Conservation (phyloP, 768 basidiomycete species). For the Lentinula boryana region DNA sequence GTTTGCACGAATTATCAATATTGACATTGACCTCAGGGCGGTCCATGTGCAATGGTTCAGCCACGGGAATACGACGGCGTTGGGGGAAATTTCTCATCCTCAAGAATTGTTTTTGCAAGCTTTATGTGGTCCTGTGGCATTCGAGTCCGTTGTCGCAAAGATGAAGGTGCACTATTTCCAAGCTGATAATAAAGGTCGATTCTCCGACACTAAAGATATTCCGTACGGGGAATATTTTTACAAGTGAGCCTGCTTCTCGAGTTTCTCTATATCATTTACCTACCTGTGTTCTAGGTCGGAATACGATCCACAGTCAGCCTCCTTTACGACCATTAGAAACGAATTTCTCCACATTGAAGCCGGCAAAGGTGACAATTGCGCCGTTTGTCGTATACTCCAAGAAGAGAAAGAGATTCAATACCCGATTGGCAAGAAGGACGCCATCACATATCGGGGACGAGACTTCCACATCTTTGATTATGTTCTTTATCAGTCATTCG, state of each 20-base stretch:
- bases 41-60: conserved; percentile 75
- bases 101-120: conserved; percentile 63
- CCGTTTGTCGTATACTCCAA: conserved; percentile 32
- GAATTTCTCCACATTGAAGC: conserved; percentile 11
- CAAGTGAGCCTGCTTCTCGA: conserved; percentile 31
- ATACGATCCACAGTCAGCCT: conserved; percentile 39
- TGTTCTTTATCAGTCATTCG: conserved; percentile 39
- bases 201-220: conserved; percentile 6
- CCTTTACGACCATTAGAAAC: conserved; percentile 37
- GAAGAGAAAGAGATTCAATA: conserved; percentile 27
- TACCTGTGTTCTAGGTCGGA: conserved; percentile 32
- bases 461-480: conserved; percentile 61
- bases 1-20: conserved; percentile 62
- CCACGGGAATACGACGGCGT: conserved; percentile 57
- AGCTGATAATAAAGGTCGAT: conserved; percentile 17
- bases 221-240: conserved; percentile 44
- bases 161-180: conserved; percentile 20
- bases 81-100: conserved; percentile 53
- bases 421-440: conserved; percentile 27
- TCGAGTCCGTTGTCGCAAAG: conserved; percentile 41
- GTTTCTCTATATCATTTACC: conserved; percentile 3
- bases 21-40: conserved; percentile 33
- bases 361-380: conserved; percentile 43
- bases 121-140: conserved; percentile 38
- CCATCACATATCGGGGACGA: conserved; percentile 38